Evolutionary conservation across 2,329 filamentous ascomycete genomes (phyloP).

Genomic region (Thielaviopsis populi): DNA sequence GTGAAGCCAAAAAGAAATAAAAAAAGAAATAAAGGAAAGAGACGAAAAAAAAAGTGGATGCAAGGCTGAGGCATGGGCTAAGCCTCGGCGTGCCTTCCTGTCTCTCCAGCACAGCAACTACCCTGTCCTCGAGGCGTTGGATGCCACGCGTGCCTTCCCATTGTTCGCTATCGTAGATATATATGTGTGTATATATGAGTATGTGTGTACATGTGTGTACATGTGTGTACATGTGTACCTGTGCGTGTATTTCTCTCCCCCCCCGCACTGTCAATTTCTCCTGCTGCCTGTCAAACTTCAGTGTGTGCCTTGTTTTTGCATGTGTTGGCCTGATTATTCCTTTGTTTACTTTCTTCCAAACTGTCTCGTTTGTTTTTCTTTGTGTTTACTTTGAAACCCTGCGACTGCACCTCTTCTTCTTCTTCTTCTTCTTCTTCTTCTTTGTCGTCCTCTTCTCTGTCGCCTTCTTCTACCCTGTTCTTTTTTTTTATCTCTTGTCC

Average conservation of each 20-base stretch:
- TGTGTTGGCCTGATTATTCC: neutral
- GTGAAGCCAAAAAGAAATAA: neutral
- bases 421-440: neutral
- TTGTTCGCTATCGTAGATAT: too few relatives aligned
- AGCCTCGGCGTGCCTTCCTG: neutral
- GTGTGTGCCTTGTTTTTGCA: neutral
- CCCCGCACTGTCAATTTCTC: too few relatives aligned
- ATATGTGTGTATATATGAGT: neutral
- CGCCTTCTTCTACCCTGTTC: too few relatives aligned
- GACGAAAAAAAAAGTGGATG: neutral
- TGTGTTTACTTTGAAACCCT: neutral
- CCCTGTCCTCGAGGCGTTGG: neutral
- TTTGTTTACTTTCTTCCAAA: neutral
- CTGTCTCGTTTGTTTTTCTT: neutral
- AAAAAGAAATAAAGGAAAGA: too few relatives aligned
- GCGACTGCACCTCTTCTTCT: neutral
- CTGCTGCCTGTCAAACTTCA: neutral
- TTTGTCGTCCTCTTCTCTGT: neutral
- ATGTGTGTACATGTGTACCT: too few relatives aligned
- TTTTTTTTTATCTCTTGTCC: neutral
- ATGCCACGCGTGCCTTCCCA: constrained; percentile 1
- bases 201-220: neutral
- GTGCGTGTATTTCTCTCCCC: neutral
- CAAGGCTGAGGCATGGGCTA: neutral
- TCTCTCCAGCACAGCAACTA: neutral